Percentiles rank a stretch among this genome's conserved stretches.
These are phyloP conservation scores for Arabidopsis suecica DNA, from an alignment of 345 rosid genomes.

Conservation along the genomic window DNA sequence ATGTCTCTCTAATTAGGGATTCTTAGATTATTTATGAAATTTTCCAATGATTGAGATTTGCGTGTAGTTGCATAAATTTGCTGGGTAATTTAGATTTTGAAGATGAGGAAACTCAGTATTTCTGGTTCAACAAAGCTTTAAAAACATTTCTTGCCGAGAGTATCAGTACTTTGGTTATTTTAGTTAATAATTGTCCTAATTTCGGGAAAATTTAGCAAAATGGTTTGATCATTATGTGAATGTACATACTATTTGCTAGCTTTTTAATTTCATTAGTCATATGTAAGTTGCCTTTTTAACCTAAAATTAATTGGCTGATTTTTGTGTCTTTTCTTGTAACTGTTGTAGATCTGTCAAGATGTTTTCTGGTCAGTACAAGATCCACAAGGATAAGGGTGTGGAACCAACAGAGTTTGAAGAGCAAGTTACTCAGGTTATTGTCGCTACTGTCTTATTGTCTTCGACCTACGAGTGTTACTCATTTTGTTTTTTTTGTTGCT, in stretches of 20 bases:
- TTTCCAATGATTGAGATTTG: too few species aligned
- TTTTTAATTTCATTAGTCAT: not conserved
- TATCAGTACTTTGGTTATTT: not conserved
- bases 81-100: too few species aligned
- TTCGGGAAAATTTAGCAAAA: not conserved
- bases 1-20: not conserved
- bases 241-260: not conserved
- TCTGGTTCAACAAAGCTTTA: not conserved
- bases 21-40: too few species aligned
- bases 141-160: too few species aligned
- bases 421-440: constrained; percentile 73
- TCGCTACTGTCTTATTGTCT: not conserved
- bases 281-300: not conserved
- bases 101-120: not conserved
- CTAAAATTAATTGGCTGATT: not conserved
- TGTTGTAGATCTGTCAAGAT: constrained; percentile 60
- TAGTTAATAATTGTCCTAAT: not conserved
- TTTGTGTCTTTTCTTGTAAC: not conserved
- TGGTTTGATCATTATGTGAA: not conserved
- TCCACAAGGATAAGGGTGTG: constrained; percentile 83
- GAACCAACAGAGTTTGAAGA: constrained; percentile 90
- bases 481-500: not conserved
- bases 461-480: not conserved
- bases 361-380: constrained; percentile 79
- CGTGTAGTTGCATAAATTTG: too few species aligned